phyloP scores from a whole-genome alignment of 495 filamentous ascomycete genomes.

The Penicillium lividum region DNA sequence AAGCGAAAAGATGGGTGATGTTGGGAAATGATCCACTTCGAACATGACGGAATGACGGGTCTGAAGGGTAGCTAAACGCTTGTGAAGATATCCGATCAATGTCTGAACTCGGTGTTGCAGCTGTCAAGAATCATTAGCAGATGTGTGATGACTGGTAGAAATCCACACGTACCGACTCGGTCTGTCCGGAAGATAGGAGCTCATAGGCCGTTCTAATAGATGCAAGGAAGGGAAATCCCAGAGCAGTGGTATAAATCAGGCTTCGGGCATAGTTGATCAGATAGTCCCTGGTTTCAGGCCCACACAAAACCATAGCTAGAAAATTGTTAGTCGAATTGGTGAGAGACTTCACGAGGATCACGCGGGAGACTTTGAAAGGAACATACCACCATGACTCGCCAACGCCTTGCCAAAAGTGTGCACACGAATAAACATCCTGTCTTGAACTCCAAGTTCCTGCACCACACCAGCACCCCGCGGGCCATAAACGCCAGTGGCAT shows the following conservation, averaged over 20 bases:
- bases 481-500: slow-evolving; percentile 70
- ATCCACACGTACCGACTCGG: slow-evolving; percentile 34
- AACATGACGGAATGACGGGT: slow-evolving; percentile 32
- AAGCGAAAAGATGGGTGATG: slow-evolving; percentile 47
- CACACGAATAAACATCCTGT: slow-evolving; percentile 65
- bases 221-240: slow-evolving; percentile 51
- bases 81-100: slow-evolving; percentile 39
- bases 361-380: neutral
- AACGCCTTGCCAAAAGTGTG: slow-evolving; percentile 80
- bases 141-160: neutral
- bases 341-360: neutral
- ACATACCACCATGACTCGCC: slow-evolving; percentile 69
- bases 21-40: slow-evolving; percentile 42
- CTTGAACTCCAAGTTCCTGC: slow-evolving; percentile 63
- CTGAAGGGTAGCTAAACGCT: slow-evolving; percentile 30
- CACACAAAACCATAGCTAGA: slow-evolving; percentile 49
- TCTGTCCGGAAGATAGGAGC: slow-evolving; percentile 41
- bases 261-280: slow-evolving; percentile 51
- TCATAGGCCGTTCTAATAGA: slow-evolving; percentile 49
- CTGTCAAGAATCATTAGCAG: slow-evolving; percentile 20
- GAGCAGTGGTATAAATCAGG: slow-evolving; percentile 50
- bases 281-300: slow-evolving; percentile 39
- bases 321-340: neutral
- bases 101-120: slow-evolving; percentile 40
- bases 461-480: slow-evolving; percentile 65